These are phyloP conservation scores for Handroanthus guayacan DNA, from an alignment of 257 asterid genomes.

Conservation along the genomic window DNA sequence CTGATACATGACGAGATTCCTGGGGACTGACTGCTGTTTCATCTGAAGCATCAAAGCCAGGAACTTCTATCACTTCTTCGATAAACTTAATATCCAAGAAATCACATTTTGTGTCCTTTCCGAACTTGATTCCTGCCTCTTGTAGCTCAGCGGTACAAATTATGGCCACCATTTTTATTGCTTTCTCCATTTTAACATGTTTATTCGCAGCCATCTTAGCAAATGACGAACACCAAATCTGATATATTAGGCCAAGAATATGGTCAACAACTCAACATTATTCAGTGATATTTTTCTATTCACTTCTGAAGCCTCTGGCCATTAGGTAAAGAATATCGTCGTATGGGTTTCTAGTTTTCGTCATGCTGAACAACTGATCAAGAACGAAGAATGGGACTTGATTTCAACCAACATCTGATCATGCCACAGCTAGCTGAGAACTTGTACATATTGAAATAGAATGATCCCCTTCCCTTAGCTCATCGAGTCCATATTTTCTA, in stretches of 20 bases:
- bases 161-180: constrained; percentile 19
- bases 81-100: constrained; percentile 40
- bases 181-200: constrained; percentile 6
- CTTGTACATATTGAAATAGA: constrained; percentile 28
- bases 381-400: constrained; percentile 56
- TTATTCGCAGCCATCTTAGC: not conserved
- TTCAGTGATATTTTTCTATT: not conserved
- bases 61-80: constrained; percentile 39
- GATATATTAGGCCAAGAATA: constrained; percentile 41
- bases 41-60: constrained; percentile 36
- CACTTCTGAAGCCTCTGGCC: constrained; percentile 29
- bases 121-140: constrained; percentile 42
- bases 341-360: constrained; percentile 39
- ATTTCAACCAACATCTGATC: constrained; percentile 55
- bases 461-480: constrained; percentile 28
- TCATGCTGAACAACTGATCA: constrained; percentile 39
- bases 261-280: constrained; percentile 20
- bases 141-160: constrained; percentile 39
- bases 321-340: constrained; percentile 29
- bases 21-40: constrained; percentile 42
- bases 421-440: constrained; percentile 20
- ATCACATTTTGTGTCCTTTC: constrained; percentile 2
- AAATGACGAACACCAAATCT: constrained; percentile 39
- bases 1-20: constrained; percentile 47
- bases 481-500: constrained; percentile 26